Evolutionary conservation across 352 stramenopile species (phyloP), one percentile per base, ranked within the genome.

Genomic region (Ophiocytium majus): DNA sequence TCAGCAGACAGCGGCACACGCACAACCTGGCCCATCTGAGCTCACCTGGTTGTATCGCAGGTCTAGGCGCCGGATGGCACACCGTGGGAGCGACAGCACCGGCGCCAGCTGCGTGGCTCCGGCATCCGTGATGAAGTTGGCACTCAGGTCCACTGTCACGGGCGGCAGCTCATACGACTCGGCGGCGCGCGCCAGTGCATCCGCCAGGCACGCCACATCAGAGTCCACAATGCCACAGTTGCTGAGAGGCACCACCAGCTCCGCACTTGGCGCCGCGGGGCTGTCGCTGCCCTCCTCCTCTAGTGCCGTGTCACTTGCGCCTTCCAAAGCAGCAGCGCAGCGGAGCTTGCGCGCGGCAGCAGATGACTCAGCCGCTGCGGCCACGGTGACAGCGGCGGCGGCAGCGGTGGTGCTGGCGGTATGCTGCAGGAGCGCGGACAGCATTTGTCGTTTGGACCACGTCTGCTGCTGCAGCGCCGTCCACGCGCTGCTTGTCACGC

Each of bases 1-100:
- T n/a, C n/a, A n/a, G n/a, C n/a, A n/a, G n/a, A n/a, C n/a, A n/a
- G n/a, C n/a, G n/a, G n/a, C n/a, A n/a, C n/a, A n/a, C n/a, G n/a
- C n/a, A n/a, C n/a, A n/a, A n/a, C n/a, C n/a, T n/a, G n/a, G n/a
- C n/a, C n/a, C n/a, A 28, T 10, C 33, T 34, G 50, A 10, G 0
- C 10, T 80, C 64, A 84, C 81, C 63, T 84, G 81, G 36, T 84
- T 84, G 64, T 74, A 19, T 75, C 35, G 57, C 36, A 84, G 81
- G 34, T 84, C 64, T 32, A 84, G 34, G 31, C 74, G 57, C 35
- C n/a, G 43, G 35, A 84, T 74, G 19, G 37, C 19, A 74, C 81
- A 84, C 23, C 63, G 66, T 63, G 57, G 23, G 35, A 74, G 63
- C 43, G 63, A 33, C 33, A 84, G 64, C 34, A 33, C 63, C 32